These are phyloP conservation scores for Puccinellia tenuiflora DNA, from an alignment of 176 grass and related monocot genomes.

Conservation along the genomic window DNA sequence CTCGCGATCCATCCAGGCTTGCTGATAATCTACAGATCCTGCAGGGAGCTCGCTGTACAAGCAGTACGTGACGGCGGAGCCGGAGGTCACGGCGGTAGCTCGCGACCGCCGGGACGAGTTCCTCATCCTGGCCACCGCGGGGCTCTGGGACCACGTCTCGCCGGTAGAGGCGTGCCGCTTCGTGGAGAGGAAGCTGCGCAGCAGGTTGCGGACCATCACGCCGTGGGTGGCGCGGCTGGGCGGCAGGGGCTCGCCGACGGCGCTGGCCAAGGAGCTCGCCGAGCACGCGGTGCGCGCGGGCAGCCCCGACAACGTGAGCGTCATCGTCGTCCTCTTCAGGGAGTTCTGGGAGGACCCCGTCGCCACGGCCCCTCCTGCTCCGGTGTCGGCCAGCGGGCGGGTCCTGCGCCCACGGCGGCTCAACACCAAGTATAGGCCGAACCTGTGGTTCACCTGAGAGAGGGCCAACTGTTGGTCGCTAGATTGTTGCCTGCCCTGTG, in stretches of 20 bases:
- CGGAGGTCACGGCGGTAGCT: neutral
- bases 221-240: neutral
- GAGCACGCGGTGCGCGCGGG: neutral
- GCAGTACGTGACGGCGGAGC: neutral
- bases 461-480: neutral
- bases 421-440: neutral
- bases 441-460: neutral
- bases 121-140: slow-evolving; percentile 23
- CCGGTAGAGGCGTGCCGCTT: slow-evolving; percentile 2
- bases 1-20: neutral
- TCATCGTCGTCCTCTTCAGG: slow-evolving; percentile 11
- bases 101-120: slow-evolving; percentile 8
- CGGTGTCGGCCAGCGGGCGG: neutral
- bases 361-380: neutral
- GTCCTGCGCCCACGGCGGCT: neutral
- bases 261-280: slow-evolving; percentile 1
- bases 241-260: neutral
- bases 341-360: neutral
- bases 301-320: slow-evolving; percentile 13
- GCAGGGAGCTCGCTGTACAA: neutral
- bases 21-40: neutral
- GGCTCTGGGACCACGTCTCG: slow-evolving; percentile 18
- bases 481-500: too few relatives aligned
- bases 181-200: neutral
- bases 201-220: neutral